Evolutionary conservation across 202 grass and related monocot species (phyloP).

Genomic region (Cymbopogon flexuosus): DNA sequence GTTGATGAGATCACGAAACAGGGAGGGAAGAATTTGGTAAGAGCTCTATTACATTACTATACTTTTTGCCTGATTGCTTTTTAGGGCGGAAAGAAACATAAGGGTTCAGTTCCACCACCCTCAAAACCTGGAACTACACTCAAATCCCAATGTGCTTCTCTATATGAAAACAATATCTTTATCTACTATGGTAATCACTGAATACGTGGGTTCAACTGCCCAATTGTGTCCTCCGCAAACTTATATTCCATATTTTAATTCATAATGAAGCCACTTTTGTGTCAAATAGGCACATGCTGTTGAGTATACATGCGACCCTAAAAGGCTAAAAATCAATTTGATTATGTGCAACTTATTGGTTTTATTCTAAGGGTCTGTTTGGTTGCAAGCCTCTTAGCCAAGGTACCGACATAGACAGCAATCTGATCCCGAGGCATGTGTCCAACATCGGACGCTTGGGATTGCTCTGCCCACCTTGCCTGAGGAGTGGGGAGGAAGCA

Average conservation of each 20-base stretch:
- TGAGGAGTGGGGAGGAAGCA: not conserved
- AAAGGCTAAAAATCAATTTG: not conserved
- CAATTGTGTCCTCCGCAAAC: slow-evolving; percentile 17
- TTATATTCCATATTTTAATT: slow-evolving; percentile 16
- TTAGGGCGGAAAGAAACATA: slow-evolving; percentile 63
- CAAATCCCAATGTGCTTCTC: slow-evolving; percentile 26
- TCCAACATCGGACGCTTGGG: not conserved
- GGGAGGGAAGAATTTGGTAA: slow-evolving; percentile 20
- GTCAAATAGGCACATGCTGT: not conserved
- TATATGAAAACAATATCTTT: slow-evolving; percentile 26
- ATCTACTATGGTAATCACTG: slow-evolving; percentile 15
- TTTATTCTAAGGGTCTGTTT: not conserved
- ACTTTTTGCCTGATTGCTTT: slow-evolving; percentile 43
- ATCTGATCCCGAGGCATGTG: not conserved
- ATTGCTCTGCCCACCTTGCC: not conserved
- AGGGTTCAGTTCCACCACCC: slow-evolving; percentile 40
- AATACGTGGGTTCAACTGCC: slow-evolving; percentile 29
- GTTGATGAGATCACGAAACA: slow-evolving; percentile 34
- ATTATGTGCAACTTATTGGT: not conserved
- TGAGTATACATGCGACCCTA: not conserved
- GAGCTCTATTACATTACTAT: slow-evolving; percentile 37
- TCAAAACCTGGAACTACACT: slow-evolving; percentile 44
- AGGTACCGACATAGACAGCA: not conserved
- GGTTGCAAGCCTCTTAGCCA: not conserved
- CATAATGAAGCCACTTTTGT: not conserved